Percentiles rank a stretch among this genome's conserved stretches.
Conservation (phyloP, 768 basidiomycete species). For the Leccinum subgranulosum region DNA sequence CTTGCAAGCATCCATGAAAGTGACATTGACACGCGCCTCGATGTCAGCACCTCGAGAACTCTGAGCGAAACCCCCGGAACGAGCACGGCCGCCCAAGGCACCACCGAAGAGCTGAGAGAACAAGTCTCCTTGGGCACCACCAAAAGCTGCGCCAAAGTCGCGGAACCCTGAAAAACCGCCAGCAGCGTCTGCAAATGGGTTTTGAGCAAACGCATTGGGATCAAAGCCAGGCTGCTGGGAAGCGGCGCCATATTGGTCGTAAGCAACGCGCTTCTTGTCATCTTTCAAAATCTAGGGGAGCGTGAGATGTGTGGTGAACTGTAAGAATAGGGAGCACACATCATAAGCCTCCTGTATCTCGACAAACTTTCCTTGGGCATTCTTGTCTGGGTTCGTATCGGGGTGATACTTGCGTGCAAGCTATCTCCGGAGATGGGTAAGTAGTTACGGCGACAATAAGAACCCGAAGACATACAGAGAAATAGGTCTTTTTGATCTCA, state of each 20-base stretch:
- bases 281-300: conserved; percentile 80
- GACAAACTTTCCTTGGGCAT: conserved; percentile 87
- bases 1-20: conserved; percentile 94
- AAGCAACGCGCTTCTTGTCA: conserved; percentile 86
- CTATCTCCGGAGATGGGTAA: conserved; percentile 40
- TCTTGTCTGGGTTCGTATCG: conserved; percentile 92
- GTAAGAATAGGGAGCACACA: conserved; percentile 45
- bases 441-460: conserved; percentile 12
- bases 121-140: conserved; percentile 56
- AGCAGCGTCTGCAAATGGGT: conserved; percentile 44
- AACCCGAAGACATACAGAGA: conserved; percentile 59
- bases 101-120: conserved; percentile 85
- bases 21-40: conserved; percentile 69
- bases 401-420: conserved; percentile 98
- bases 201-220: conserved; percentile 72
- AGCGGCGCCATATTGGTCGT: conserved; percentile 89
- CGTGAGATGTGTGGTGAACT: conserved; percentile 18
- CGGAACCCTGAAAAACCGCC: conserved; percentile 74
- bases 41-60: conserved; percentile 72
- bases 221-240: conserved; percentile 95
- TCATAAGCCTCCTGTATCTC: conserved; percentile 98
- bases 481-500: conserved; percentile 98
- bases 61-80: conserved; percentile 42
- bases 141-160: conserved; percentile 63
- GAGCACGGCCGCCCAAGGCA: conserved; percentile 49